Evolutionary conservation across 2,329 filamentous ascomycete species (phyloP).

Genomic region (Alternaria atra): DNA sequence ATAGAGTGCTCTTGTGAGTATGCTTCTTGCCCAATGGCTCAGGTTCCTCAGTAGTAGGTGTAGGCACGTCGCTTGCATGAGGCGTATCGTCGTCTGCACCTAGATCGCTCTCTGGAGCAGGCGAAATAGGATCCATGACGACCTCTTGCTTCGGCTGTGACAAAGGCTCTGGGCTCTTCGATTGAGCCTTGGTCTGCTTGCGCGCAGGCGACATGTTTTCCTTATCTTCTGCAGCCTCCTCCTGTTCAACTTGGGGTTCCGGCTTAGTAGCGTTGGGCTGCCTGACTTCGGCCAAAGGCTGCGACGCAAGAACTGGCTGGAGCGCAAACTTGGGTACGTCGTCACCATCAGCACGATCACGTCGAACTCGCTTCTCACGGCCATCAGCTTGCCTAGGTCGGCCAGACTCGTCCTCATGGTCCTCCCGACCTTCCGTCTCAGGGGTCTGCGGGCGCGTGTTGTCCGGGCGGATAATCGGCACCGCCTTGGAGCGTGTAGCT

Average conservation of each 20-base stretch:
- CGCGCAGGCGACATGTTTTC: slow-evolving; percentile 48
- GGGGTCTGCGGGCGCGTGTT: slow-evolving; percentile 52
- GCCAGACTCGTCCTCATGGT: slow-evolving; percentile 67
- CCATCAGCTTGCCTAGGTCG: slow-evolving; percentile 70
- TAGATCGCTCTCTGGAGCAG: slow-evolving; percentile 13
- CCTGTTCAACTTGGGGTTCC: slow-evolving; percentile 29
- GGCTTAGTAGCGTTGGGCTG: slow-evolving; percentile 34
- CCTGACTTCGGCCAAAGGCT: slow-evolving; percentile 42
- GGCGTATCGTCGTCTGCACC: slow-evolving; percentile 35
- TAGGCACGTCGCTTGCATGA: slow-evolving; percentile 40
- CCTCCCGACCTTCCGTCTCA: slow-evolving; percentile 43
- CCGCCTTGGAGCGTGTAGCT: slow-evolving; percentile 78
- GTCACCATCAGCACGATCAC: slow-evolving; percentile 71
- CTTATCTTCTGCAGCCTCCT: slow-evolving; percentile 45
- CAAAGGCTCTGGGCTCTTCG: slow-evolving; percentile 40
- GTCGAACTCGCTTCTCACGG: slow-evolving; percentile 78
- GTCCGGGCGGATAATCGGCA: slow-evolving; percentile 78
- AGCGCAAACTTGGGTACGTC: slow-evolving; percentile 77
- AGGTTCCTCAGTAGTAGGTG: slow-evolving; percentile 42
- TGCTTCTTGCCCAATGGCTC: slow-evolving; percentile 39
- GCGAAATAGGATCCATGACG: slow-evolving; percentile 20
- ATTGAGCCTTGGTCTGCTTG: slow-evolving; percentile 28
- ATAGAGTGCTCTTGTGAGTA: slow-evolving; percentile 64
- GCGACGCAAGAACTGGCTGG: slow-evolving; percentile 50
- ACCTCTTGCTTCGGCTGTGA: slow-evolving; percentile 21